A percentile compares a stretch with the other conserved stretches of the same genome.
Evolutionary conservation across 2,329 filamentous ascomycete species (phyloP).

Genomic region (Alternaria arbusti): DNA sequence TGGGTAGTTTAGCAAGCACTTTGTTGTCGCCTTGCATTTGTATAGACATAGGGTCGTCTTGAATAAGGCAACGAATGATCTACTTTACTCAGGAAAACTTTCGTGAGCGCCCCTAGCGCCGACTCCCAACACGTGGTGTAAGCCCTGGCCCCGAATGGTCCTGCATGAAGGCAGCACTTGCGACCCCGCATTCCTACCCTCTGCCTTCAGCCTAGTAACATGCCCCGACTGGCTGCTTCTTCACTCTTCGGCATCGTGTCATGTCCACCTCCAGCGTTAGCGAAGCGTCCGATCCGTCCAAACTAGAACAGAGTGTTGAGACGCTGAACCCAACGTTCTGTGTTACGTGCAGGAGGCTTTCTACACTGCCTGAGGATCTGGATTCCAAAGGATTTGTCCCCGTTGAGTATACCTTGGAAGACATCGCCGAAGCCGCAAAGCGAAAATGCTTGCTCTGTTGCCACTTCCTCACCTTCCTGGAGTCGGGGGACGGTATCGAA

Average conservation of each 20-base stretch:
- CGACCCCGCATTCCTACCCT: background rate
- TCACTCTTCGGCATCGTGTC: accelerated
- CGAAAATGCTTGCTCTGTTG: background rate
- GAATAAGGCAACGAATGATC: background rate
- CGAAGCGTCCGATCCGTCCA: background rate
- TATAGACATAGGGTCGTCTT: background rate
- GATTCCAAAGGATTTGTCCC: accelerated
- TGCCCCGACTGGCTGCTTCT: background rate
- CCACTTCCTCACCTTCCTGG: background rate
- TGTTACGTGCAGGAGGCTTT: background rate
- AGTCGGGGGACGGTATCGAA: background rate
- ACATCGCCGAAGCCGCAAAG: background rate
- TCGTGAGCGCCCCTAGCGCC: too few relatives aligned
- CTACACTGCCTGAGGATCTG: background rate
- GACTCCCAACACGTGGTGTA: too few relatives aligned
- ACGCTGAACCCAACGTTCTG: background rate
- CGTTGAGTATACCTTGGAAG: background rate
- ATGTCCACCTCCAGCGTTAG: background rate
- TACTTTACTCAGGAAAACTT: too few relatives aligned
- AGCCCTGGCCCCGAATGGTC: too few relatives aligned
- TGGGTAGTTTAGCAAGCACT: background rate
- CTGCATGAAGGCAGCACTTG: too few relatives aligned
- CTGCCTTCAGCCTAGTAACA: accelerated
- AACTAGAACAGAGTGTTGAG: accelerated
- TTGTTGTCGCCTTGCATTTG: background rate